Conservation (phyloP, 805 yeast genomes). For the Millerago galiae region DNA sequence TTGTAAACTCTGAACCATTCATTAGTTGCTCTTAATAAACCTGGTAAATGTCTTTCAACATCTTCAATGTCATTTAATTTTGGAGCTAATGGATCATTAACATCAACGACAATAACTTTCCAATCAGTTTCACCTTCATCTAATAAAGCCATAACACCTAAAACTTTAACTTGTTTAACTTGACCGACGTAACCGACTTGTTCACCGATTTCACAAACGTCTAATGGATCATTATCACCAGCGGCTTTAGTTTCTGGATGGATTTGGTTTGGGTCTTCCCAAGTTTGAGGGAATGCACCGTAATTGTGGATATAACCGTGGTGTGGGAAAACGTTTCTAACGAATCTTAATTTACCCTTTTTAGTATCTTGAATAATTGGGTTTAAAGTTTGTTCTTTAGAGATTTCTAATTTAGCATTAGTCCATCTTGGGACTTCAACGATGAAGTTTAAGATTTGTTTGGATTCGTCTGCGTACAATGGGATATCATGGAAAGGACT, state of each 20-base stretch:
- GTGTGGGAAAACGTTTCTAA: conserved; percentile 97
- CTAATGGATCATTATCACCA: conserved; percentile 85
- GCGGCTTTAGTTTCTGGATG: conserved; percentile 62
- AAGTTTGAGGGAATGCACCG: conserved; percentile 90
- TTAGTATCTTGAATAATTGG: conserved; percentile 97
- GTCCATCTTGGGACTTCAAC: conserved; percentile 99
- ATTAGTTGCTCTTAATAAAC: conserved; percentile 85
- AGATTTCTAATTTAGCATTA: conserved; percentile 93
- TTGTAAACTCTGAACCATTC: conserved; percentile 99
- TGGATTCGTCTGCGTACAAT: conserved; percentile 88
- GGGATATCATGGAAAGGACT: conserved; percentile 95
- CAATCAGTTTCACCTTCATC: conserved; percentile 91
- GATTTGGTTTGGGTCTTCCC: conserved; percentile 42
- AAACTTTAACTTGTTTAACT: conserved; percentile 81
- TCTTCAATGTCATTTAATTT: conserved; percentile 88
- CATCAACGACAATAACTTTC: conserved; percentile 86
- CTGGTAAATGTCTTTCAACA: conserved; percentile 85
- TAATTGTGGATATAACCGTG: conserved; percentile 98
- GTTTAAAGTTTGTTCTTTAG: conserved; percentile 76
- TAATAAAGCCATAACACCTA: conserved; percentile 90
- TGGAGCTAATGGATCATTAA: conserved; percentile 78
- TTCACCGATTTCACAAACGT: conserved; percentile 78
- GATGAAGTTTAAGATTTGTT: conserved; percentile 80
- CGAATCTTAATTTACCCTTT: conserved; percentile 93
- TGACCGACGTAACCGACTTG: conserved; percentile 60